These are phyloP conservation scores for Hypoxylon subgilvum DNA, from an alignment of 495 filamentous ascomycete genomes.

Conservation along the genomic window DNA sequence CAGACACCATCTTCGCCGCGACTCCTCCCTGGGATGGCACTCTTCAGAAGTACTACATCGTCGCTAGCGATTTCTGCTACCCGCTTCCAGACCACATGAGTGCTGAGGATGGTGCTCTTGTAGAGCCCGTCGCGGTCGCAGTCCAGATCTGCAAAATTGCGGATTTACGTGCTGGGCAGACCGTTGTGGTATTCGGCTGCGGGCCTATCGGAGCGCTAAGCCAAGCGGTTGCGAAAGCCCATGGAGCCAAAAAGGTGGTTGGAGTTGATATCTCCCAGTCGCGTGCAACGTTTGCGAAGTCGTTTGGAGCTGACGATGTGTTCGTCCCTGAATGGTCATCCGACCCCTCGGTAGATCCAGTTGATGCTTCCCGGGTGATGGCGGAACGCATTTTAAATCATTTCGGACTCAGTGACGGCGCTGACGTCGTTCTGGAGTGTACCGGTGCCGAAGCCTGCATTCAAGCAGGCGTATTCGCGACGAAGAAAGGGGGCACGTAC, in stretches of 20 bases:
- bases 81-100: slow-evolving; percentile 54
- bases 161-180: slow-evolving; percentile 52
- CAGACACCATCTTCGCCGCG: slow-evolving; percentile 59
- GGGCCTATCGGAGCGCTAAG: slow-evolving; percentile 63
- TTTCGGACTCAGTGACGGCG: slow-evolving; percentile 55
- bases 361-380: slow-evolving; percentile 47
- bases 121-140: slow-evolving; percentile 62
- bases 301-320: slow-evolving; percentile 52
- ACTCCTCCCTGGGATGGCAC: slow-evolving; percentile 63
- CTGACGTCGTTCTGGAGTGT: slow-evolving; percentile 64
- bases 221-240: slow-evolving; percentile 59
- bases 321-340: slow-evolving; percentile 44
- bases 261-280: slow-evolving; percentile 60
- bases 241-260: slow-evolving; percentile 60
- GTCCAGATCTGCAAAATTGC: slow-evolving; percentile 61
- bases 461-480: slow-evolving; percentile 58
- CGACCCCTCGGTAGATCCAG: slow-evolving; percentile 10
- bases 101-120: slow-evolving; percentile 59
- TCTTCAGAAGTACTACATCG: slow-evolving; percentile 60
- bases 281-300: slow-evolving; percentile 60
- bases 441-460: slow-evolving; percentile 62
- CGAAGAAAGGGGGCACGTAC: slow-evolving; percentile 61
- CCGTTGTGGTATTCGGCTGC: slow-evolving; percentile 61
- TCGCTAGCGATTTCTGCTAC: slow-evolving; percentile 63
- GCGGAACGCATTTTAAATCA: slow-evolving; percentile 51